Conservation (phyloP, 768 basidiomycete species). For the Rhizopogon vulgaris region DNA sequence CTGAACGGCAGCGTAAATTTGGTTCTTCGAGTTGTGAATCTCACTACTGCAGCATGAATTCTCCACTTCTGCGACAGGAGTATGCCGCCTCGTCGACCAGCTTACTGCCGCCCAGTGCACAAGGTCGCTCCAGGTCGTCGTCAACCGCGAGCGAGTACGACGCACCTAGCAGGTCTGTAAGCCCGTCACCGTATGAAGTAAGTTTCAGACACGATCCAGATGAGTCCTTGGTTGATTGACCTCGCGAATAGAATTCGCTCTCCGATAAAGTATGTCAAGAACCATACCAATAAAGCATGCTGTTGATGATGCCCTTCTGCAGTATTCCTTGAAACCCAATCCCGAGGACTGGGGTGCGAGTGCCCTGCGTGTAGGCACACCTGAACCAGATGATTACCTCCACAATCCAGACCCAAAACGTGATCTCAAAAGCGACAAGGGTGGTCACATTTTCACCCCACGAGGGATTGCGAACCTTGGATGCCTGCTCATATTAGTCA, state of each 20-base stretch:
- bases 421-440: constrained; percentile 47
- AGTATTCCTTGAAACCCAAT: constrained; percentile 36
- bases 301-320: neutral
- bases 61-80: constrained; percentile 18
- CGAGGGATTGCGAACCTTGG: constrained; percentile 65
- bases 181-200: constrained; percentile 23
- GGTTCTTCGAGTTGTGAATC: neutral
- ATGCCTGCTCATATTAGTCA: constrained; percentile 53
- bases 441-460: constrained; percentile 52
- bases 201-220: constrained; percentile 1
- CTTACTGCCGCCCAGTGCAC: constrained; percentile 15
- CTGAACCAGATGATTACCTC: constrained; percentile 59
- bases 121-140: constrained; percentile 11
- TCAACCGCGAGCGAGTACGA: constrained; percentile 12
- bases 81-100: constrained; percentile 22
- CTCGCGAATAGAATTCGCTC: constrained; percentile 19
- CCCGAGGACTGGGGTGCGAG: constrained; percentile 46
- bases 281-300: neutral
- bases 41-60: constrained; percentile 16
- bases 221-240: neutral
- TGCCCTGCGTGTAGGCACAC: constrained; percentile 33
- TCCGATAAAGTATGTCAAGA: constrained; percentile 16
- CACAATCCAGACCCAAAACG: constrained; percentile 58
- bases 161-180: constrained; percentile 17
- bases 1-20: neutral